A percentile compares a stretch with the other conserved stretches of the same genome.
These are phyloP conservation scores for Hydrangea macrophylla DNA, from an alignment of 148 eudicot species.

Conservation along the genomic window DNA sequence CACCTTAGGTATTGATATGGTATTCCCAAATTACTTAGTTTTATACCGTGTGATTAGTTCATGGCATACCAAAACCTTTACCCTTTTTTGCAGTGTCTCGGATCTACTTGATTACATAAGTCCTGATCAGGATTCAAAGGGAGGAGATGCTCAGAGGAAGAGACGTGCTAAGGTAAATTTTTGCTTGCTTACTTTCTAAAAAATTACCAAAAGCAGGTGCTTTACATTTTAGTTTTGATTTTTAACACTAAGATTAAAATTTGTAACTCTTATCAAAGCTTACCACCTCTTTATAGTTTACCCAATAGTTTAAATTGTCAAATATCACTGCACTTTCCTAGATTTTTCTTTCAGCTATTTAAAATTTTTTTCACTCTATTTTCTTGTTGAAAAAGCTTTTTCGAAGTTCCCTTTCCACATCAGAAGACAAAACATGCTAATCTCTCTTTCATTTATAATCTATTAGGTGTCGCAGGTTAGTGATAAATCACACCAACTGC, in stretches of 20 bases:
- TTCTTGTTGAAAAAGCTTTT: too few species aligned
- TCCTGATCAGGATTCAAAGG: slow-evolving; percentile 79
- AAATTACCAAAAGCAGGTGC: background rate
- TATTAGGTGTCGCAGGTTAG: slow-evolving; percentile 56
- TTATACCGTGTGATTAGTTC: slow-evolving; percentile 7
- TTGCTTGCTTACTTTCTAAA: background rate
- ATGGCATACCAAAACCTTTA: slow-evolving; percentile 16
- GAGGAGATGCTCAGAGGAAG: slow-evolving; percentile 71
- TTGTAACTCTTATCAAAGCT: too few species aligned
- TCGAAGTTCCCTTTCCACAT: too few species aligned
- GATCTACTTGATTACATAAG: slow-evolving; percentile 97
- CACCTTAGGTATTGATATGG: slow-evolving; percentile 82
- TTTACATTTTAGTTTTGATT: too few species aligned
- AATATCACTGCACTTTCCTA: too few species aligned
- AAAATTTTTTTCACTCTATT: background rate
- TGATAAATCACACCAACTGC: slow-evolving; percentile 41
- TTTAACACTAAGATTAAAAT: background rate
- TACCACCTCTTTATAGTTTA: too few species aligned
- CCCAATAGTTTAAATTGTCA: too few species aligned
- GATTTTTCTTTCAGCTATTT: background rate
- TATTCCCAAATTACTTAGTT: slow-evolving; percentile 31
- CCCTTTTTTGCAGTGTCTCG: slow-evolving; percentile 69
- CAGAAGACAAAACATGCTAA: too few species aligned
- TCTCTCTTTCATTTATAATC: slow-evolving; percentile 16
- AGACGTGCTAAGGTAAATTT: slow-evolving; percentile 94